Evolutionary conservation across 2,329 filamentous ascomycete genomes (phyloP), one percentile per base, ranked within the genome.

Genomic region (Pestalotiopsis sp.): DNA sequence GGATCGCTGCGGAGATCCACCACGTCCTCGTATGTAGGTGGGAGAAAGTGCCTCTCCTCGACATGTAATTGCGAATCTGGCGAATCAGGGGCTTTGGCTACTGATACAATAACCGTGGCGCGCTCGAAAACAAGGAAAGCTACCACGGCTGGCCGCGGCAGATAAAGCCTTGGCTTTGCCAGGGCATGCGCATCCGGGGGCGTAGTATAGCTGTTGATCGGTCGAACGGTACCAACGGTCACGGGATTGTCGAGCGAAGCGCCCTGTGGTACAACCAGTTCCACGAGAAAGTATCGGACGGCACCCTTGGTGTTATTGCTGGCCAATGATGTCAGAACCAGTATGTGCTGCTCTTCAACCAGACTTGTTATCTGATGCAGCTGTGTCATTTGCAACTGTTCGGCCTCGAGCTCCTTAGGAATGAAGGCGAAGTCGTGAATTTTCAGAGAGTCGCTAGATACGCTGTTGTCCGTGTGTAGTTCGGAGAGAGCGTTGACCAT

Each of bases 81-180:
- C 2, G 90, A 91, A 57, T 93, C 89, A 14, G 89, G 88, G 1
- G 87, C 83, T 63, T 86, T 85, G 2, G 87, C 85, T 61, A 97
- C 86, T 0, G 94, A 97, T 7, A 92, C 85, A 30, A 98, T 81
- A 22, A 96, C 87, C 30, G 96, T 85, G 3, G 93, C 92, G 70
- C 91, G 88, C 67, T 92, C 91, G 72, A 98, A 94, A 1, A 95
- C 85, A 52, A 96, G 80, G 76, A 94, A 97, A 6, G 93, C 94
- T 26, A 94, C 92, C 55, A 96, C 86, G 10, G 89, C 90, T 17
- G 94, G 92, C 64, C 88, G 88, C 4, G 96, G 94, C 17, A 98
- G 84, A 69, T 95, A 90, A 20, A 99, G 76, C 66, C 88, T 88
- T 57, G 93, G 91, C 70, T 84, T 81, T 20, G 78, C 70, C 7